Evolutionary conservation across 495 filamentous ascomycete genomes (phyloP).

Genomic region (Aspergillus biplanus): DNA sequence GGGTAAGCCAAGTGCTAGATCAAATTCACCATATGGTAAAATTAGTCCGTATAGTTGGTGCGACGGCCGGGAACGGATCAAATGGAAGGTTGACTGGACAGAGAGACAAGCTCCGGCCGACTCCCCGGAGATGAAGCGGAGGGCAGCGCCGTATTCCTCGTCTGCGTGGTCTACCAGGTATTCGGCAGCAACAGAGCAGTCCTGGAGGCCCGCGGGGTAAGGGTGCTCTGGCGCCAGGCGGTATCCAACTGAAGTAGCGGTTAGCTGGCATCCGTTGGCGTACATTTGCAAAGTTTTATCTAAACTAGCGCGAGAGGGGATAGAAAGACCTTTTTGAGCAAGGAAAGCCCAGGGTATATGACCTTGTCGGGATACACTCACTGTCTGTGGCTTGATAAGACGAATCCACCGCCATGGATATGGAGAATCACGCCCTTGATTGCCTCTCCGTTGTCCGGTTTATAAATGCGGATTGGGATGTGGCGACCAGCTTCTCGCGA

Average conservation of each 20-base stretch:
- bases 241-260: conserved; percentile 59
- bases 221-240: conserved; percentile 63
- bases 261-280: conserved; percentile 45
- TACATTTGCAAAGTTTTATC: conserved; percentile 14
- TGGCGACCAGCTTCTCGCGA: conserved; percentile 50
- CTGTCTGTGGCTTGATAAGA: conserved; percentile 28
- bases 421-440: conserved; percentile 45
- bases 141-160: conserved; percentile 25
- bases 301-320: neutral
- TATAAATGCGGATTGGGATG: conserved; percentile 54
- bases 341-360: neutral
- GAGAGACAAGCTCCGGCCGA: conserved; percentile 54
- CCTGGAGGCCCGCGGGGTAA: conserved; percentile 53
- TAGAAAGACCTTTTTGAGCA: neutral
- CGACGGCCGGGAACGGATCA: conserved; percentile 35
- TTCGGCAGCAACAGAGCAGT: conserved; percentile 54
- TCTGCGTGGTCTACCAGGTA: conserved; percentile 45
- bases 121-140: conserved; percentile 35
- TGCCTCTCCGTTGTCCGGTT: conserved; percentile 41
- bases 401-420: conserved; percentile 60
- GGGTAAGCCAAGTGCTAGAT: conserved; percentile 30
- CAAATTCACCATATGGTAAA: conserved; percentile 27
- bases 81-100: conserved; percentile 45
- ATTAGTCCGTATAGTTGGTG: conserved; percentile 20
- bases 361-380: conserved; percentile 20